Evolutionary conservation across 1,139 yeast genomes (phyloP).

Genomic region (Yamadazyma kanchanaburiensis): DNA sequence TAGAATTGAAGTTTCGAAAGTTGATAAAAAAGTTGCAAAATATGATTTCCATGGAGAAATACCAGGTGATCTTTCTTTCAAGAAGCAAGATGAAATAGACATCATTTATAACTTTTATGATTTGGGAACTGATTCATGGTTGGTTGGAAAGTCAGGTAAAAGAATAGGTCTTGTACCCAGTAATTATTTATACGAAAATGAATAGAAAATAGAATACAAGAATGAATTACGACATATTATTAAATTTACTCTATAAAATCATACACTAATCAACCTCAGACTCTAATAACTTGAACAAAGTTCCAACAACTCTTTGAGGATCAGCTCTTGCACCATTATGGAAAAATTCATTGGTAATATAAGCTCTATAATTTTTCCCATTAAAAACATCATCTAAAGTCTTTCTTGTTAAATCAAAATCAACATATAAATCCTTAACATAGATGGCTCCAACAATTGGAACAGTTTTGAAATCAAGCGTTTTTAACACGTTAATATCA

Average conservation of each 20-base stretch:
- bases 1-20: constrained; percentile 7
- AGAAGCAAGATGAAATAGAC: constrained; percentile 32
- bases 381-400: constrained; percentile 29
- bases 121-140: constrained; percentile 28
- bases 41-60: constrained; percentile 29
- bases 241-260: too few relatives aligned
- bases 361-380: constrained; percentile 33
- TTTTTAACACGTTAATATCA: constrained; percentile 26
- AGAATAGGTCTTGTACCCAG: constrained; percentile 43
- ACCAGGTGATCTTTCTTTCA: constrained; percentile 41
- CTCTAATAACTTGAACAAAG: constrained; percentile 39
- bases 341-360: constrained; percentile 48
- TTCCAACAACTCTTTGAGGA: constrained; percentile 37
- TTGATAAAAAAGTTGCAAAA: constrained; percentile 19
- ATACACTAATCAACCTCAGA: constrained; percentile 44
- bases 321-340: constrained; percentile 50
- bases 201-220: too few relatives aligned
- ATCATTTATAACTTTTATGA: constrained; percentile 32
- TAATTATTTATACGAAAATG: constrained; percentile 23
- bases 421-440: constrained; percentile 53
- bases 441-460: constrained; percentile 54
- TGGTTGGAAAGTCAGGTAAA: constrained; percentile 24
- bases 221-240: too few relatives aligned
- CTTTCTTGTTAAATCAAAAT: constrained; percentile 37
- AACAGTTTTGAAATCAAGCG: constrained; percentile 29